Percentiles rank a stretch among this genome's conserved stretches.
These are phyloP conservation scores for Ceratocystis eucalypticola DNA, from an alignment of 2,329 filamentous ascomycete genomes.

Conservation along the genomic window DNA sequence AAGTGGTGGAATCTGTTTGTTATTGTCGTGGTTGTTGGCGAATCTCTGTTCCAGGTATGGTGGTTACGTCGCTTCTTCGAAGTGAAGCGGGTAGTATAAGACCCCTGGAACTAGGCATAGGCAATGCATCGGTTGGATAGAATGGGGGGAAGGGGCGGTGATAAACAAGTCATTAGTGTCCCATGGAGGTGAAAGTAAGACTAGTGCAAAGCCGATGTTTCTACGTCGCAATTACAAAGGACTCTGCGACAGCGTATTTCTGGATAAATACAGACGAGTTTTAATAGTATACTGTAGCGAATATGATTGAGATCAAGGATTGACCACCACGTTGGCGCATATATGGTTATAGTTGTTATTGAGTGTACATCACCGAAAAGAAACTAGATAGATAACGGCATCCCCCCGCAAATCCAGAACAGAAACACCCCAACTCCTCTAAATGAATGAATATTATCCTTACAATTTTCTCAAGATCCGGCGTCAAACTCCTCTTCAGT, in stretches of 20 bases:
- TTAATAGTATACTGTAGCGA: neutral
- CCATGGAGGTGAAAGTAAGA: neutral
- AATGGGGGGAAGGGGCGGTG: neutral
- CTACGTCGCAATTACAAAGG: neutral
- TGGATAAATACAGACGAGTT: conserved; percentile 7
- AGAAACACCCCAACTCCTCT: conserved; percentile 7
- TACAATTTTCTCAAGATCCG: conserved; percentile 25
- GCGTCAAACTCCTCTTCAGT: conserved; percentile 34
- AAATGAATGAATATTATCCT: neutral
- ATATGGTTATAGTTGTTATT: neutral
- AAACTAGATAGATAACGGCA: neutral
- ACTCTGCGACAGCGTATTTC: conserved; percentile 1
- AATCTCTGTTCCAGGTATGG: conserved; percentile 98
- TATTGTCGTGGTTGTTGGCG: conserved; percentile 71
- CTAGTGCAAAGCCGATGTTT: neutral
- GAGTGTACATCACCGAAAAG: neutral
- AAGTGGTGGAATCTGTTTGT: conserved; percentile 99
- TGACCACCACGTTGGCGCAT: neutral
- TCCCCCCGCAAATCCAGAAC: neutral
- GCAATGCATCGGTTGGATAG: neutral
- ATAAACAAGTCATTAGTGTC: neutral
- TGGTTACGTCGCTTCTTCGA: conserved; percentile 98
- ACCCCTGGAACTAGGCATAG: neutral
- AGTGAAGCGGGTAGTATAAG: conserved; percentile 31
- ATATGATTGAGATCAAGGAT: neutral